Evolutionary conservation across 2,329 filamentous ascomycete species (phyloP), one percentile per base, ranked within the genome.

Genomic region (Tolypocladium amazonense): DNA sequence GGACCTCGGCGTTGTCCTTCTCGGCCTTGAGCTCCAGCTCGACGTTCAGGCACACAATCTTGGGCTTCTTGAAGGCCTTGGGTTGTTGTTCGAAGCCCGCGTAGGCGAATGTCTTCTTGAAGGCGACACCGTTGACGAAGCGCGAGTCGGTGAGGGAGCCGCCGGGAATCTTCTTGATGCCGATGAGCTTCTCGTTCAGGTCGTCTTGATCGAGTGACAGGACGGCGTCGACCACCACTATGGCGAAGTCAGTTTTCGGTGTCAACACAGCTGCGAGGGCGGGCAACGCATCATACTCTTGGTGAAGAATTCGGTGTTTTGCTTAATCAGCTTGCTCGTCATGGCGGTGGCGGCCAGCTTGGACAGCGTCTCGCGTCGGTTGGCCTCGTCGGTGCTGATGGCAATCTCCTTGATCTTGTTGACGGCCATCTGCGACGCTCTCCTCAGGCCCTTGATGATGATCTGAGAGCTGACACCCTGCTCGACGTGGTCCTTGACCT

Each of bases 51-150:
- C 93, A 97, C 62, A 97, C 90, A 67, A 99, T 96, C 81, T 95
- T 96, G 62, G 94, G 94, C 76, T 96, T 85, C 72, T 83, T 86
- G 81, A 99, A 97, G 9, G 85, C 87, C 78, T 99, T 99, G 66
- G 94, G 94, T 79, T 99, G 94, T 79, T 99, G 94, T 79, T 99
- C 94, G 77, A 99, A 99, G 72, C 94, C 94, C 68, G 94, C 94
- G 73, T 99, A 99, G 57, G 93, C 92, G 76, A 99, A 99, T 6
- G 94, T 99, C 85, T 99, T 99, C 82, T 97, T 97, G 83, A 99
- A 99, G 41, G 94, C 93, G 63, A 99, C 94, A 71, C 94, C 94
- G 74, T 97, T 94, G 72, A 99, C 89, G 76, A 97, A 97, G 47
- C 96, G 84, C 2, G 93, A 97, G 64, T 97, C 94, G 70, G 96